Base-by-base conservation (phyloP, 352 stramenopile genomes). In the Phytophthora ohioensis region DNA sequence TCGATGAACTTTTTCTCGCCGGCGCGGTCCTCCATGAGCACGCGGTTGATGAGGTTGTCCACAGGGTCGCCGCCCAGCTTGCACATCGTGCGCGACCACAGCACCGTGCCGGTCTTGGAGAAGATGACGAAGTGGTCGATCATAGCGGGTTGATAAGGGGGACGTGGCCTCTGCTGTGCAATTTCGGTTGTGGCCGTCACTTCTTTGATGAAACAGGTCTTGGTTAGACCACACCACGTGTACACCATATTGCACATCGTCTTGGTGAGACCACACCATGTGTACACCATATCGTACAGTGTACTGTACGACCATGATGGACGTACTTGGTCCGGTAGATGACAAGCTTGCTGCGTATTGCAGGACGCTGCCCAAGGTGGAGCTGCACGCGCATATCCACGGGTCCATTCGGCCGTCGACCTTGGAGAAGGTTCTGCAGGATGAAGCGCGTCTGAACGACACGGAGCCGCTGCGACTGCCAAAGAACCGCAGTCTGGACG, bases 121-220 rank as follows among this genome's bases (percentile, higher is more conserved):
- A 98, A 98, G 67, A 98, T 91, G 48, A 93, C 82, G 65, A 98
- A 97, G 69, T 97, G 86, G 80, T 98, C 92, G 55, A 98, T 94
- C 93, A 98, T 98, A 11, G 15, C 76, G 60, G 1, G 5, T 15
- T n/a, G 32, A 49, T 35, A 17, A 41, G 10, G 11, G 35, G 38
- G 31, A 5, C 15, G 36, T 45, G 10, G 21, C 17, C 9, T 42
- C 55, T 30, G 55, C 42, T 57, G 15, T 43, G 47, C n/a, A 21
- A 41, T 30, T 41, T 69, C 39, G 43, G 30, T 67, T 62, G 27
- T 57, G 51, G 38, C 53, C 57, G 56, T 49, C 39, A 61, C 56
- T 38, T 67, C 49, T 67, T 72, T 68, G 57, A 36, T 56, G 49
- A 60, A 54, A 52, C 46, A 7, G 46, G 46, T 52, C 15, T 58